Evolutionary conservation across 768 basidiomycete species (phyloP).

Genomic region (Collybia sp.): DNA sequence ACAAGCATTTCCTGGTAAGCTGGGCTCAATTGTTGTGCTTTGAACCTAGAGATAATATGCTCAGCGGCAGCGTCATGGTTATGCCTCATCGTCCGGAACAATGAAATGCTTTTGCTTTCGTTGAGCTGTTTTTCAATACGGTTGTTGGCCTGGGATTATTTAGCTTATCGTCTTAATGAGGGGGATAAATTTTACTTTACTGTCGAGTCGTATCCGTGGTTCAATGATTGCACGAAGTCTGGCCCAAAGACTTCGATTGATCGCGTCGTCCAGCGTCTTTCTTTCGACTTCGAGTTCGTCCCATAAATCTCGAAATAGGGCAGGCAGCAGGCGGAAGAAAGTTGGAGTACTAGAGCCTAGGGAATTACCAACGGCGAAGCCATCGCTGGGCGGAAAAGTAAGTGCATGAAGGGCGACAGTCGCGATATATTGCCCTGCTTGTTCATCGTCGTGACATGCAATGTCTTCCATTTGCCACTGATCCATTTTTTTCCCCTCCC

Average conservation of each 20-base stretch:
- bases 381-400: slow-evolving; percentile 56
- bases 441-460: slow-evolving; percentile 70
- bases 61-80: slow-evolving; percentile 30
- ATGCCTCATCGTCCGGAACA: slow-evolving; percentile 1
- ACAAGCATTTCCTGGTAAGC: slow-evolving; percentile 91
- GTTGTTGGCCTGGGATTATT: slow-evolving; percentile 14
- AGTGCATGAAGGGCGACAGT: slow-evolving; percentile 81
- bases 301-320: slow-evolving; percentile 87
- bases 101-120: slow-evolving; percentile 7
- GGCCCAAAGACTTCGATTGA: slow-evolving; percentile 69
- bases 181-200: slow-evolving; percentile 30
- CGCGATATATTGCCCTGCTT: slow-evolving; percentile 90
- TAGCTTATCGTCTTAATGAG: neutral
- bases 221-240: slow-evolving; percentile 61
- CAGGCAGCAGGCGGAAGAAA: slow-evolving; percentile 77
- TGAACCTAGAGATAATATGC: slow-evolving; percentile 54
- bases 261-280: slow-evolving; percentile 53
- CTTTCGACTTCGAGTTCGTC: slow-evolving; percentile 73
- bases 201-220: slow-evolving; percentile 41
- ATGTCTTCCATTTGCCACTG: slow-evolving; percentile 83
- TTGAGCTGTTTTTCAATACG: slow-evolving; percentile 14
- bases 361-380: slow-evolving; percentile 54
- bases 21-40: slow-evolving; percentile 51
- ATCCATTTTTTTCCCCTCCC: slow-evolving; percentile 55
- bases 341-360: slow-evolving; percentile 45